A percentile compares a stretch with the other conserved stretches of the same genome.
These are phyloP conservation scores for Parafenestella ontariensis DNA, from an alignment of 2,329 filamentous ascomycete genomes.

Conservation along the genomic window DNA sequence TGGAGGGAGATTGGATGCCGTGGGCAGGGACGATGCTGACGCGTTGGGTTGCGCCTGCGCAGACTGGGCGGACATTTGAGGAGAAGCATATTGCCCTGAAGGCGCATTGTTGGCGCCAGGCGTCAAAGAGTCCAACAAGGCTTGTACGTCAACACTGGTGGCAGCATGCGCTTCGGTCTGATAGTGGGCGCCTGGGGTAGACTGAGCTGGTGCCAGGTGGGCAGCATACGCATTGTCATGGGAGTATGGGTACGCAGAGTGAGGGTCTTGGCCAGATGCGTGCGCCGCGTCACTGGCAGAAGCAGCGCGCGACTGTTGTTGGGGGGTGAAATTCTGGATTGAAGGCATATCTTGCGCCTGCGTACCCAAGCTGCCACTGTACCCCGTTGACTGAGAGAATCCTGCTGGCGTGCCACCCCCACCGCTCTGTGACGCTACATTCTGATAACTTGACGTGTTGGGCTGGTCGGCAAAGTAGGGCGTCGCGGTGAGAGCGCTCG, in stretches of 20 bases:
- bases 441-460: slow-evolving; percentile 23
- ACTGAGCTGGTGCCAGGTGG: slow-evolving; percentile 38
- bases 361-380: slow-evolving; percentile 35
- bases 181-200: slow-evolving; percentile 37
- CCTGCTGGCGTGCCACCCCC: slow-evolving; percentile 31
- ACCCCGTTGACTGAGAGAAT: slow-evolving; percentile 32
- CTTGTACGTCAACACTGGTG: slow-evolving; percentile 54
- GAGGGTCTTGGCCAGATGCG: slow-evolving; percentile 37
- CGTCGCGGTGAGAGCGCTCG: slow-evolving; percentile 37
- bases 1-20: slow-evolving; percentile 53
- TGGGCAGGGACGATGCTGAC: slow-evolving; percentile 47
- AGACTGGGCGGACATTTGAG: slow-evolving; percentile 39
- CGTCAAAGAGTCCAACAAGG: slow-evolving; percentile 54
- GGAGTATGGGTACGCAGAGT: slow-evolving; percentile 40
- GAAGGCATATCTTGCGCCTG: slow-evolving; percentile 47
- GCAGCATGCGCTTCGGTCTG: slow-evolving; percentile 34
- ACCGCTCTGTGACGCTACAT: slow-evolving; percentile 32
- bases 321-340: slow-evolving; percentile 47
- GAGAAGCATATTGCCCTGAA: slow-evolving; percentile 43
- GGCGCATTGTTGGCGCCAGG: slow-evolving; percentile 40
- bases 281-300: slow-evolving; percentile 46
- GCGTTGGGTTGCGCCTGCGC: slow-evolving; percentile 42
- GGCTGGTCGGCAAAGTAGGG: slow-evolving; percentile 42
- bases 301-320: slow-evolving; percentile 39
- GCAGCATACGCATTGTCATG: slow-evolving; percentile 46